phyloP scores from a whole-genome alignment of 345 rosid species.

The Anacardium occidentale region DNA sequence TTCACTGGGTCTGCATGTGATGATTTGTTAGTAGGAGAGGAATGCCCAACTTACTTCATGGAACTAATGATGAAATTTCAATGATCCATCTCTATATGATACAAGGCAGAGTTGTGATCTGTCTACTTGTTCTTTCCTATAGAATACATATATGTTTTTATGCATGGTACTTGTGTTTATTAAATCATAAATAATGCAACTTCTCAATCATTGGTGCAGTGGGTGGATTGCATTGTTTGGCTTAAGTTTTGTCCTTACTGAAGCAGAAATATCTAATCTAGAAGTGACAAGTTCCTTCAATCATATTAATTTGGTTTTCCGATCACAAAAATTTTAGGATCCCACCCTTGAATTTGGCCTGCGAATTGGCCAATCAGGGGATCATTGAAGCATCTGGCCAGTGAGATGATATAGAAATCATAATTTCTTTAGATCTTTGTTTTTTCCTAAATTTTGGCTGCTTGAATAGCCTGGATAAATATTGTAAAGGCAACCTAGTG shows the following conservation, averaged over 20 bases:
- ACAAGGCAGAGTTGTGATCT: too few relatives aligned
- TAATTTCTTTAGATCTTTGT: neutral
- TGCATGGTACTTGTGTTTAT: too few relatives aligned
- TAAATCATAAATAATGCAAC: too few relatives aligned
- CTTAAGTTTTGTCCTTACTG: neutral
- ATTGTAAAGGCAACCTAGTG: neutral
- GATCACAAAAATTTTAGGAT: neutral
- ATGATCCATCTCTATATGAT: too few relatives aligned
- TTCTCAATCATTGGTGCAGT: too few relatives aligned
- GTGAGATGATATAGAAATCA: too few relatives aligned
- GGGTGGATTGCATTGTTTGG: neutral
- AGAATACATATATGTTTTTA: too few relatives aligned
- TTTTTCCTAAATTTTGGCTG: neutral
- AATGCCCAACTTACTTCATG: neutral
- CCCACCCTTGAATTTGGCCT: neutral
- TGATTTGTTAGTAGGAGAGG: neutral
- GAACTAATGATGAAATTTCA: neutral
- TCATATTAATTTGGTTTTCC: neutral
- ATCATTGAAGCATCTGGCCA: neutral
- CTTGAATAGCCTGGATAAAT: neutral
- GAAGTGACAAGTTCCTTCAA: neutral
- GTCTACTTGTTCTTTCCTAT: too few relatives aligned
- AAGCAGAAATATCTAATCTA: neutral
- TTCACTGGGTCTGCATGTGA: neutral
- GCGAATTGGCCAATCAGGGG: neutral